These are phyloP conservation scores for Mortierella hygrophila DNA, from an alignment of 192 early-diverging fungal genomes.

Conservation along the genomic window DNA sequence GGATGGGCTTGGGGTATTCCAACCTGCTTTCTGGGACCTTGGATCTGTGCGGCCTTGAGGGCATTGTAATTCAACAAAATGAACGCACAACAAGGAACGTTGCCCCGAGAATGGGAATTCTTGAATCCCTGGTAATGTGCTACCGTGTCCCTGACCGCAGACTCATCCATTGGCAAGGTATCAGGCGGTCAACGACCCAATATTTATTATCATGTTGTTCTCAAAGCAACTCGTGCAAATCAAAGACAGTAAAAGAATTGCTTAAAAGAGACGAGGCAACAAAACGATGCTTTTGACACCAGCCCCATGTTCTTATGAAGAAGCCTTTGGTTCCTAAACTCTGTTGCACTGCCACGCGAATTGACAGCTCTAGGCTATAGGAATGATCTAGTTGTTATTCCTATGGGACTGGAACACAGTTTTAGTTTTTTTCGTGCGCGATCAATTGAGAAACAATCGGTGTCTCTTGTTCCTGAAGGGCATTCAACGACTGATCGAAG, in stretches of 20 bases:
- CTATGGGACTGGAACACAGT: not conserved
- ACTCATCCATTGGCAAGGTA: not conserved
- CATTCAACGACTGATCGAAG: not conserved
- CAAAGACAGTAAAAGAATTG: not conserved
- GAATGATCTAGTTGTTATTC: not conserved
- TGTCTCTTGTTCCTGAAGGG: not conserved
- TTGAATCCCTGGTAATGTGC: not conserved
- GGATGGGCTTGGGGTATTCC: not conserved
- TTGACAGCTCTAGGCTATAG: not conserved
- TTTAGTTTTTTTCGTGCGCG: not conserved
- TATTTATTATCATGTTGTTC: not conserved
- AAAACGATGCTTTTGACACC: not conserved
- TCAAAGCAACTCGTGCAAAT: not conserved
- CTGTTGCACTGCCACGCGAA: not conserved
- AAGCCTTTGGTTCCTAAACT: not conserved
- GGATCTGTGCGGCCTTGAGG: not conserved
- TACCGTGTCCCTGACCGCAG: not conserved
- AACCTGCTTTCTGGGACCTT: not conserved
- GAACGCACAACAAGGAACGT: not conserved
- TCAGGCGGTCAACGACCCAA: not conserved
- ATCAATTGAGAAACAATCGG: not conserved
- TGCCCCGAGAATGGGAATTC: not conserved
- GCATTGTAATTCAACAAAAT: not conserved
- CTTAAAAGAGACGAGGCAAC: not conserved
- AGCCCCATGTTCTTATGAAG: not conserved